phyloP scores from a whole-genome alignment of 495 filamentous ascomycete species.

The Aspergillus cavernicola region DNA sequence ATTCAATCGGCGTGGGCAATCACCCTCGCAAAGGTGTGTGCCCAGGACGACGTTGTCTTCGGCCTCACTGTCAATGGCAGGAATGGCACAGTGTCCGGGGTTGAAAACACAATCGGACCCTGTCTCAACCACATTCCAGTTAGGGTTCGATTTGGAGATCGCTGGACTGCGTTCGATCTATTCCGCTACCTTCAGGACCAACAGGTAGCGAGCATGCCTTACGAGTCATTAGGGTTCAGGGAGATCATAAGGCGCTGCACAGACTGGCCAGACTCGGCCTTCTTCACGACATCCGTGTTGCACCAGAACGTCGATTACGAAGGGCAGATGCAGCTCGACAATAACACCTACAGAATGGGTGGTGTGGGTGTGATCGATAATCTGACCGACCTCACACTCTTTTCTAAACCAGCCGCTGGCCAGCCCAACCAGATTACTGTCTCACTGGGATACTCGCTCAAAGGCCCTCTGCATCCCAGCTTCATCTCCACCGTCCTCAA shows the following conservation, averaged over 20 bases:
- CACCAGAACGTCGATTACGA: constrained; percentile 47
- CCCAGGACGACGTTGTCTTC: constrained; percentile 51
- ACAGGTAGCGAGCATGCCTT: constrained; percentile 55
- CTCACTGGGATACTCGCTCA: constrained; percentile 42
- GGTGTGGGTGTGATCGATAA: constrained; percentile 48
- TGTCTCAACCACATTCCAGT: constrained; percentile 61
- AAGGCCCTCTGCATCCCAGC: constrained; percentile 36
- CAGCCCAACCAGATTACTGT: constrained; percentile 40
- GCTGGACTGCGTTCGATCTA: constrained; percentile 49
- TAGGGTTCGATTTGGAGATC: constrained; percentile 46
- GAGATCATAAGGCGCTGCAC: constrained; percentile 59
- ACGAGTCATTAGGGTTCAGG: constrained; percentile 55
- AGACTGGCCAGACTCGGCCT: constrained; percentile 52
- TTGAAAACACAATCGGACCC: constrained; percentile 53
- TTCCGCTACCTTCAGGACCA: constrained; percentile 56
- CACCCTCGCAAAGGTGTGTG: constrained; percentile 48
- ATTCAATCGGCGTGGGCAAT: constrained; percentile 58
- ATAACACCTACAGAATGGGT: constrained; percentile 45
- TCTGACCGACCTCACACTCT: constrained; percentile 47
- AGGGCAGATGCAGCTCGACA: constrained; percentile 41
- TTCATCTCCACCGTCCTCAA: constrained; percentile 46
- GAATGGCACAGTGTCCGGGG: constrained; percentile 48
- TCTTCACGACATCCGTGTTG: constrained; percentile 47
- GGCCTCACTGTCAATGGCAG: constrained; percentile 56
- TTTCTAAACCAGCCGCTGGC: constrained; percentile 37